Conservation (phyloP, 2,329 filamentous ascomycete genomes). For the Alternaria sp. region DNA sequence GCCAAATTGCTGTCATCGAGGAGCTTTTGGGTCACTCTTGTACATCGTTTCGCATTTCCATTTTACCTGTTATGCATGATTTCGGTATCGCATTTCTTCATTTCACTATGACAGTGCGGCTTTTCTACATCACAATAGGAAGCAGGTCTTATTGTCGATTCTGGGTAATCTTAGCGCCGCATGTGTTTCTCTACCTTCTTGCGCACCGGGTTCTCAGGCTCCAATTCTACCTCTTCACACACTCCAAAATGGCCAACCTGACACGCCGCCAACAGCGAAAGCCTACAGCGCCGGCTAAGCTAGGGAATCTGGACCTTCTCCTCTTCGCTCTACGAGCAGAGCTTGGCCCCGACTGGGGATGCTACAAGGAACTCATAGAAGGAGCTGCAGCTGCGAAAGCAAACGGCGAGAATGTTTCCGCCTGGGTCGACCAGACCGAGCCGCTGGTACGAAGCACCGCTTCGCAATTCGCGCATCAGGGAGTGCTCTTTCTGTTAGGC, state of each 20-base stretch:
- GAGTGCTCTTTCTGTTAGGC: conserved; percentile 18
- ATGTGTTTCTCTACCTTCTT: too few relatives aligned
- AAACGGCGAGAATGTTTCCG: conserved; percentile 6
- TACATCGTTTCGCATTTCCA: too few relatives aligned
- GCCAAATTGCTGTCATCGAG: too few relatives aligned
- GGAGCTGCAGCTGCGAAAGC: conserved; percentile 1
- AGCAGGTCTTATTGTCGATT: too few relatives aligned
- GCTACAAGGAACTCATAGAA: conserved; percentile 24
- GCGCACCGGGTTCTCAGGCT: too few relatives aligned
- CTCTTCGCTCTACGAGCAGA: conserved; percentile 13
- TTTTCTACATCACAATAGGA: too few relatives aligned
- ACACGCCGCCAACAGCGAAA: neutral
- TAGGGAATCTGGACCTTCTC: conserved; percentile 1
- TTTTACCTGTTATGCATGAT: too few relatives aligned
- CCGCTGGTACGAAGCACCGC: conserved; percentile 8
- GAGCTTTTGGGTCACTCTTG: too few relatives aligned
- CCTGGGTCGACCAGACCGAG: conserved; percentile 19
- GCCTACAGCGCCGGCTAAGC: accelerated
- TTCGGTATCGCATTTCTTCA: too few relatives aligned
- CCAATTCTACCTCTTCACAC: too few relatives aligned
- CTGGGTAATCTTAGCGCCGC: too few relatives aligned
- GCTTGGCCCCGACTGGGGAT: conserved; percentile 17
- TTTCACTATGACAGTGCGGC: too few relatives aligned
- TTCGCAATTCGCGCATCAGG: conserved; percentile 14
- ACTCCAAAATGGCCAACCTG: neutral